These are phyloP conservation scores for Sporothrix protearum DNA, from an alignment of 2,329 filamentous ascomycete species.

Conservation along the genomic window DNA sequence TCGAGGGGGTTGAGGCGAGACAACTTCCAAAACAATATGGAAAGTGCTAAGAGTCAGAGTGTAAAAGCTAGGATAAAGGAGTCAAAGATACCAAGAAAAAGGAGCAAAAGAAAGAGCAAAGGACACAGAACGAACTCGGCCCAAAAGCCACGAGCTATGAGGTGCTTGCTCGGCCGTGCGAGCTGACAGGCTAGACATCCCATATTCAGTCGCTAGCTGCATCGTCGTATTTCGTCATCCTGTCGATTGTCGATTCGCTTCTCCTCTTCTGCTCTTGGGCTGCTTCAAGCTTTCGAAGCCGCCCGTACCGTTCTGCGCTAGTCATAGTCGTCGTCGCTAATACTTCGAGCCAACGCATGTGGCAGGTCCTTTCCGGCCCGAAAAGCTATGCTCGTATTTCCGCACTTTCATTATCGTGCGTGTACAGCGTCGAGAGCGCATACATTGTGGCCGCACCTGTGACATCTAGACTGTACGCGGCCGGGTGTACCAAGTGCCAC, in stretches of 20 bases:
- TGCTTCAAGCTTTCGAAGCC: background rate
- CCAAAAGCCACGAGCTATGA: background rate
- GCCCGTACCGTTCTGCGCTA: background rate
- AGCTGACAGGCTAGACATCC: background rate
- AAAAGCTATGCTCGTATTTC: background rate
- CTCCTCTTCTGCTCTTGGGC: background rate
- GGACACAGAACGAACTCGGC: background rate
- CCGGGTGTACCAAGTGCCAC: background rate
- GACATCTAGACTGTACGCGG: background rate
- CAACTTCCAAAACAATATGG: background rate
- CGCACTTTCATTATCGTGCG: background rate
- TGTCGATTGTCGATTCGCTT: background rate
- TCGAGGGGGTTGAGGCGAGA: background rate
- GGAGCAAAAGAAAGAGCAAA: background rate
- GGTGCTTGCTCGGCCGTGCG: background rate
- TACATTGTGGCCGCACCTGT: background rate
- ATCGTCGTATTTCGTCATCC: conserved; percentile 1
- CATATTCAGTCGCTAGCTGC: background rate
- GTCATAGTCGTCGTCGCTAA: background rate
- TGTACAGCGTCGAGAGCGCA: background rate
- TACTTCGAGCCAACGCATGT: background rate
- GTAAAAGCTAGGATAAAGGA: background rate
- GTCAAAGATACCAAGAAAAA: background rate
- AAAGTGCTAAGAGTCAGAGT: background rate
- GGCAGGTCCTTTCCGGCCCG: background rate